These are phyloP conservation scores for Flueggea neowawraea DNA, from an alignment of 441 rosid species.

Conservation along the genomic window DNA sequence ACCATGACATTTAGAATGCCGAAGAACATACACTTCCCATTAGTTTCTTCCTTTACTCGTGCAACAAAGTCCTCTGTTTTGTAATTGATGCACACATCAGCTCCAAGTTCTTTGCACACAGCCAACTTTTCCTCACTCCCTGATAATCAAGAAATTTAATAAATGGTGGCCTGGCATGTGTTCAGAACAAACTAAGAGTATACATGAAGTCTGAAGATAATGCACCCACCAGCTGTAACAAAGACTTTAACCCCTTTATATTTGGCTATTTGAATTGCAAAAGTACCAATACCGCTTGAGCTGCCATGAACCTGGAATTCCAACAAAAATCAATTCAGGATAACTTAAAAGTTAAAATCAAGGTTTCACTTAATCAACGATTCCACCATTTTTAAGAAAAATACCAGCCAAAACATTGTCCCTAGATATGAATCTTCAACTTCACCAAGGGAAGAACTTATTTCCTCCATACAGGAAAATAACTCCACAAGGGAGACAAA, in stretches of 20 bases:
- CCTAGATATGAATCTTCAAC: no score
- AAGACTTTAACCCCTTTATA: conserved; percentile 63
- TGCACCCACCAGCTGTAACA: conserved; percentile 70
- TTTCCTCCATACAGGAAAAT: no score
- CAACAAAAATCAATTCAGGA: conserved; percentile 1
- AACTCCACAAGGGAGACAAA: no score
- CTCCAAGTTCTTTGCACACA: conserved; percentile 77
- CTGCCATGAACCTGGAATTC: conserved; percentile 79
- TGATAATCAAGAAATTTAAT: conserved; percentile 21
- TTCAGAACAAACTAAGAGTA: background rate
- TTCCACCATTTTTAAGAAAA: no score
- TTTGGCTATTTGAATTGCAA: conserved; percentile 88
- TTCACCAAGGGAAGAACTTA: no score
- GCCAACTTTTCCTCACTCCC: conserved; percentile 78
- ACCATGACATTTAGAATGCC: conserved; percentile 2
- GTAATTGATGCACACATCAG: conserved; percentile 84
- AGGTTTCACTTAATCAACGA: no score
- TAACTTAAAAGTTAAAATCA: background rate
- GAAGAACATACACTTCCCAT: conserved; percentile 47
- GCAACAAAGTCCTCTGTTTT: conserved; percentile 86
- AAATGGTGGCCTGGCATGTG: background rate
- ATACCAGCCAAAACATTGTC: no score
- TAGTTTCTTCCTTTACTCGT: conserved; percentile 67
- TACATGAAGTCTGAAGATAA: background rate
- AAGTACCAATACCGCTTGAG: conserved; percentile 92